These are phyloP conservation scores for Monilinia vaccinii-corymbosi DNA, from an alignment of 2,329 filamentous ascomycete species.

Conservation along the genomic window DNA sequence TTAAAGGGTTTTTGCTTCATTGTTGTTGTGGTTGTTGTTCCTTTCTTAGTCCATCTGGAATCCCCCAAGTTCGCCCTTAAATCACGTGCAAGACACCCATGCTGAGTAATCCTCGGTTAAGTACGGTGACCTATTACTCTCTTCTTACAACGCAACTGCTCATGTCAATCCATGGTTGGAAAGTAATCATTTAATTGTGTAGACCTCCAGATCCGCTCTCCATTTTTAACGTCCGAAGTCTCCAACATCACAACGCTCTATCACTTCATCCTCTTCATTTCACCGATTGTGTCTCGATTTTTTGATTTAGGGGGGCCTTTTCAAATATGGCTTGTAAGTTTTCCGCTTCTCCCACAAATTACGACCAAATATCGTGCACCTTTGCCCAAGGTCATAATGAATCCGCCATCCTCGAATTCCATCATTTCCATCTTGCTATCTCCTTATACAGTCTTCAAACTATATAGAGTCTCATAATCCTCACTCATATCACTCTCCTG, in stretches of 20 bases:
- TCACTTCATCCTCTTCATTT: constrained; percentile 8
- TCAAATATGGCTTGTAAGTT: constrained; percentile 34
- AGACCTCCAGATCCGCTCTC: constrained; percentile 10
- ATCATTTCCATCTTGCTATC: constrained; percentile 15
- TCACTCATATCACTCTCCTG: constrained; percentile 1
- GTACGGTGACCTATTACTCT: background rate
- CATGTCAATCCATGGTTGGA: constrained; percentile 2
- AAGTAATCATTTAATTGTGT: constrained; percentile 2
- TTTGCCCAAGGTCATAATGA: constrained; percentile 19
- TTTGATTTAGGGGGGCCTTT: constrained; percentile 23
- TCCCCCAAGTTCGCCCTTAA: background rate
- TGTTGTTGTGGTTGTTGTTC: too few relatives aligned
- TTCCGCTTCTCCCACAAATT: constrained; percentile 13
- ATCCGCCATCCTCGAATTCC: constrained; percentile 18
- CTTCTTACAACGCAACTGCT: background rate
- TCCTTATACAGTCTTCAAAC: constrained; percentile 13
- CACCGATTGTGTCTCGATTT: constrained; percentile 13
- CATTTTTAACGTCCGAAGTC: constrained; percentile 12
- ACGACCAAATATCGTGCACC: background rate
- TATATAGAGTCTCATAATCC: constrained; percentile 4
- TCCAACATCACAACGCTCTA: constrained; percentile 13
- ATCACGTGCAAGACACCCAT: background rate
- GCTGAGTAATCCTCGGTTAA: background rate
- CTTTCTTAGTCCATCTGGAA: too few relatives aligned
- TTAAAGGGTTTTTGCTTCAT: too few relatives aligned